phyloP scores from a whole-genome alignment of 2,329 filamentous ascomycete genomes.

The Trichoderma asperellum region DNA sequence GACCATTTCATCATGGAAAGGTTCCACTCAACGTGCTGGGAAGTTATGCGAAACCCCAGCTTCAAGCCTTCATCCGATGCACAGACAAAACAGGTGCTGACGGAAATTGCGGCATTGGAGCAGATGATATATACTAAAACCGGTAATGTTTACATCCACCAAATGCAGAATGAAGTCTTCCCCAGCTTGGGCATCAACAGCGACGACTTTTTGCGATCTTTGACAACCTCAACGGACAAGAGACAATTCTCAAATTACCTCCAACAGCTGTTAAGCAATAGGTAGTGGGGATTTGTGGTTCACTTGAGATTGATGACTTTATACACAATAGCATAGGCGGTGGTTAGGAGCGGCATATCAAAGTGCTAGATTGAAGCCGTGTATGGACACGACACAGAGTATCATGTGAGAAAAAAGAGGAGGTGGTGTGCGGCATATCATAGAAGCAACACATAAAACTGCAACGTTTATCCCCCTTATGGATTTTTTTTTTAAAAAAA shows the following conservation, averaged over 20 bases:
- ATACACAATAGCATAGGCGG: background rate
- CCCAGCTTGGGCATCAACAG: slow-evolving; percentile 66
- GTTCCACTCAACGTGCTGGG: slow-evolving; percentile 90
- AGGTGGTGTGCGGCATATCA: slow-evolving; percentile 11
- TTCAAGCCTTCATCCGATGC: slow-evolving; percentile 84
- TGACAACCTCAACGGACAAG: slow-evolving; percentile 63
- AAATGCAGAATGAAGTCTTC: slow-evolving; percentile 67
- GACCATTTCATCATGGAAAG: slow-evolving; percentile 86
- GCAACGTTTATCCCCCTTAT: background rate
- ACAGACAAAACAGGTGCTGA: slow-evolving; percentile 83
- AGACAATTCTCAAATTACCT: slow-evolving; percentile 69
- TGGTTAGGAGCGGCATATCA: background rate
- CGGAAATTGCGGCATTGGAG: slow-evolving; percentile 84
- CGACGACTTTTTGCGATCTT: slow-evolving; percentile 59
- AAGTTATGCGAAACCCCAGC: slow-evolving; percentile 74
- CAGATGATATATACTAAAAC: slow-evolving; percentile 90
- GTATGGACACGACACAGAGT: slow-evolving; percentile 9
- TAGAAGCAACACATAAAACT: slow-evolving; percentile 16
- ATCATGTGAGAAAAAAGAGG: slow-evolving; percentile 11
- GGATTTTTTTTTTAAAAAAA: background rate
- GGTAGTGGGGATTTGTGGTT: slow-evolving; percentile 36
- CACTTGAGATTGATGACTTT: background rate
- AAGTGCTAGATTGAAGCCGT: background rate
- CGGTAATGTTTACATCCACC: slow-evolving; percentile 75
- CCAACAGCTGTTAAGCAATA: slow-evolving; percentile 57